phyloP scores from a whole-genome alignment of 2,329 filamentous ascomycete species.

The Fusarium papillatum region DNA sequence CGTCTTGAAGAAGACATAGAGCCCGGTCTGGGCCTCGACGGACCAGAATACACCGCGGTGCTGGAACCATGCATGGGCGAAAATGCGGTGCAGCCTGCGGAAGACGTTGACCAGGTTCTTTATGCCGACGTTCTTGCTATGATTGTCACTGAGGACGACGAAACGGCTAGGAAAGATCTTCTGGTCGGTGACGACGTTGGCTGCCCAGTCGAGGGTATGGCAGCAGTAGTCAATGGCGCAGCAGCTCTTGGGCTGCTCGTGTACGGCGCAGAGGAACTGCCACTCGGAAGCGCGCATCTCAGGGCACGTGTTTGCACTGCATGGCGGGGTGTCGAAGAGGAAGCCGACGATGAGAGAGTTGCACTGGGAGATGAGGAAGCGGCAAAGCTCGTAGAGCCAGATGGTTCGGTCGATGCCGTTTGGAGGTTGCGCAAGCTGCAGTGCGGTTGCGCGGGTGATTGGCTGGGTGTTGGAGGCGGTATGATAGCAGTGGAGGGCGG shows the following conservation, averaged over 20 bases:
- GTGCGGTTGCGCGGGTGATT: conserved; percentile 82
- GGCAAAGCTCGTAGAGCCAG: conserved; percentile 98
- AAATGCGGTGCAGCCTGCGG: conserved; percentile 93
- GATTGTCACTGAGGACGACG: conserved; percentile 66
- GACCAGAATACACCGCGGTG: conserved; percentile 96
- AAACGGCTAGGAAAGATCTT: conserved; percentile 96
- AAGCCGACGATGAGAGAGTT: conserved; percentile 94
- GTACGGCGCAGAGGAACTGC: conserved; percentile 98
- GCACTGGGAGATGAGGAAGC: conserved; percentile 94
- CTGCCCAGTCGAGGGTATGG: conserved; percentile 98
- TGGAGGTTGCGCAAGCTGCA: conserved; percentile 83
- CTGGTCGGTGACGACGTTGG: conserved; percentile 91
- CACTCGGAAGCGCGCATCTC: conserved; percentile 99
- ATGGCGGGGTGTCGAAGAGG: conserved; percentile 90
- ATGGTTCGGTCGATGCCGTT: conserved; percentile 86
- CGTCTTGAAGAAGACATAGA: conserved; percentile 97
- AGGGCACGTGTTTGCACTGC: conserved; percentile 89
- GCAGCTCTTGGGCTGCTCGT: conserved; percentile 96
- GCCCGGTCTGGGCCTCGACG: conserved; percentile 88
- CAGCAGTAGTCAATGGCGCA: conserved; percentile 99
- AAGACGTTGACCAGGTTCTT: conserved; percentile 97
- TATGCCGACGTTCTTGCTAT: conserved; percentile 74
- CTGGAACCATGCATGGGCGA: conserved; percentile 99
- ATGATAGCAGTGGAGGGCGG: conserved; percentile 88
- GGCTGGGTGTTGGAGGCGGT: conserved; percentile 77